phyloP scores from a whole-genome alignment of 1,284 basidiomycete species.

The Puccinia triticina region DNA sequence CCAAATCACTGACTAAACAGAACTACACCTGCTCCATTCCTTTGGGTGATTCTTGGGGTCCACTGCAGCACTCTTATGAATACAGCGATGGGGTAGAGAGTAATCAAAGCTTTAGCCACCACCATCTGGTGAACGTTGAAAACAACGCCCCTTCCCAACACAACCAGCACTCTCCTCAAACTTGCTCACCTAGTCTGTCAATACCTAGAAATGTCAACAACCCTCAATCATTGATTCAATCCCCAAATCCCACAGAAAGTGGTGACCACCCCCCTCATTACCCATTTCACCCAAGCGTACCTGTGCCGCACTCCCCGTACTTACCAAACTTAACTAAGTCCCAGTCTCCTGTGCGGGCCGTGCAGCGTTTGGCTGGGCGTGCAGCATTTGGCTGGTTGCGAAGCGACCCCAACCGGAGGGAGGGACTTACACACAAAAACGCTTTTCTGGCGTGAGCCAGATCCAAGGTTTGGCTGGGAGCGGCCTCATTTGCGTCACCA shows the following conservation, averaged over 20 bases:
- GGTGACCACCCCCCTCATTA: slow-evolving; percentile 34
- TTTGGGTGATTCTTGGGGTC: background rate
- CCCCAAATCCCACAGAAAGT: slow-evolving; percentile 24
- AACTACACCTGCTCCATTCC: background rate
- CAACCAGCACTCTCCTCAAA: background rate
- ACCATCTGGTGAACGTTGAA: slow-evolving; percentile 42
- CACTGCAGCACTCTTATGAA: slow-evolving; percentile 42
- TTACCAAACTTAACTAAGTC: too few relatives aligned
- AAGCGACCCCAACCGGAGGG: too few relatives aligned
- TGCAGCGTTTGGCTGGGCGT: too few relatives aligned
- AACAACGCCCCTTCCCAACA: slow-evolving; percentile 35
- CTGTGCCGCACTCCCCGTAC: slow-evolving; percentile 37
- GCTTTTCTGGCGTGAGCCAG: too few relatives aligned
- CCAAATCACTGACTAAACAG: background rate
- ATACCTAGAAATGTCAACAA: slow-evolving; percentile 29
- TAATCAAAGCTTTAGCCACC: slow-evolving; percentile 12
- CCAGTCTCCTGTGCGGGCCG: too few relatives aligned
- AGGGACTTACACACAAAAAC: too few relatives aligned
- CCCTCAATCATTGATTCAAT: slow-evolving; percentile 19
- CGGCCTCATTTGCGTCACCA: too few relatives aligned
- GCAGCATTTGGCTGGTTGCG: too few relatives aligned
- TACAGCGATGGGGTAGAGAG: slow-evolving; percentile 39
- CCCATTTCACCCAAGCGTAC: slow-evolving; percentile 21
- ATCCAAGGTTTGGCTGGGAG: too few relatives aligned
- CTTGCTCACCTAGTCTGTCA: slow-evolving; percentile 18